Conservation (phyloP, 2,329 filamentous ascomycete species). For the Metarhizium sp. region DNA sequence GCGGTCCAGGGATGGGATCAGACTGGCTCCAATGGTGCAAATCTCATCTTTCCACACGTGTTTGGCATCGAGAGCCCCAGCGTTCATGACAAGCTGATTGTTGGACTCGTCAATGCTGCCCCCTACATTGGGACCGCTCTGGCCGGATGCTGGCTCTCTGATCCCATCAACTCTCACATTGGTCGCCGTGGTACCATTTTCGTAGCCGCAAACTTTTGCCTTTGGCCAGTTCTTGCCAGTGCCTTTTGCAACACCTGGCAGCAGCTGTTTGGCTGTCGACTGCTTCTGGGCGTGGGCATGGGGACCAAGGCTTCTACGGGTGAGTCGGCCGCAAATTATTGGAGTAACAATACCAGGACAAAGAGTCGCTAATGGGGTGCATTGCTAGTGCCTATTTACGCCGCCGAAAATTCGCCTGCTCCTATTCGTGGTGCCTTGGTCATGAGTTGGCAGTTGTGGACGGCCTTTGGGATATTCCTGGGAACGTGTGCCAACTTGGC, state of each 20-base stretch:
- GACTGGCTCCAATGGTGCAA: conserved; percentile 55
- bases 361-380: background rate
- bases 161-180: conserved; percentile 43
- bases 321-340: conserved; percentile 12
- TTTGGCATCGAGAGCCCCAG: conserved; percentile 33
- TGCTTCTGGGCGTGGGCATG: conserved; percentile 70
- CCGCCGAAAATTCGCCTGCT: conserved; percentile 64
- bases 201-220: conserved; percentile 62
- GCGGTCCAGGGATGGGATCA: conserved; percentile 65
- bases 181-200: conserved; percentile 52
- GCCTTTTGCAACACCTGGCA: conserved; percentile 64
- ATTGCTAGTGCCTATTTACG: conserved; percentile 61
- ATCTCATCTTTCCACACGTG: conserved; percentile 47
- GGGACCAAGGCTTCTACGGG: conserved; percentile 60
- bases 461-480: conserved; percentile 50
- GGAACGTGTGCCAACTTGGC: conserved; percentile 53
- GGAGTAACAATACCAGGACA: too few relatives aligned
- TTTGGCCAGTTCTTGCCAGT: conserved; percentile 60
- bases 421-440: conserved; percentile 64
- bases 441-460: conserved; percentile 74
- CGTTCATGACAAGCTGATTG: conserved; percentile 35
- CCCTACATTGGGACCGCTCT: conserved; percentile 40
- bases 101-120: conserved; percentile 59
- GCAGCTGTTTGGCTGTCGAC: conserved; percentile 60
- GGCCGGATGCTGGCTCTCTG: conserved; percentile 56